phyloP scores from a whole-genome alignment of 495 filamentous ascomycete species.

The Usnea hakonensis region DNA sequence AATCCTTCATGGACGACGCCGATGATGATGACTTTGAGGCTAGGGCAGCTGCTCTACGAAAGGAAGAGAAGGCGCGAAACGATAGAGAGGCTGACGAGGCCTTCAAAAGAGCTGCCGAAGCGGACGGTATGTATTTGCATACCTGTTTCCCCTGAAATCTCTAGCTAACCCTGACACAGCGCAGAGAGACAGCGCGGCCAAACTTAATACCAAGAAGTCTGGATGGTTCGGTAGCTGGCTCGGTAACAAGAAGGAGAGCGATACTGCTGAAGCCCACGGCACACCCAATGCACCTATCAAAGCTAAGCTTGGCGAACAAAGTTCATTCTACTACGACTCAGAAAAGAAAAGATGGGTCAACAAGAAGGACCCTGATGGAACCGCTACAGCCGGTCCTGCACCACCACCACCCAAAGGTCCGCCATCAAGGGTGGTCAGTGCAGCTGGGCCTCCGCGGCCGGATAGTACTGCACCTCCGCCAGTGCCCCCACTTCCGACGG shows the following conservation, averaged over 20 bases:
- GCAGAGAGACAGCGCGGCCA: conserved; percentile 33
- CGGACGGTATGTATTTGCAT: conserved; percentile 54
- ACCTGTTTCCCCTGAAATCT: background rate
- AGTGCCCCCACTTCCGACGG: conserved; percentile 31
- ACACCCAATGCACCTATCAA: conserved; percentile 64
- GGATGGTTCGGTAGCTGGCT: conserved; percentile 89
- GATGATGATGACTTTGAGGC: conserved; percentile 49
- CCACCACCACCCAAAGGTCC: conserved; percentile 46
- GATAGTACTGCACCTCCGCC: conserved; percentile 26
- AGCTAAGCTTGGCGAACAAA: conserved; percentile 93
- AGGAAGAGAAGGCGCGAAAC: conserved; percentile 44
- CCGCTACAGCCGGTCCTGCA: conserved; percentile 40
- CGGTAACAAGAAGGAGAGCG: conserved; percentile 60
- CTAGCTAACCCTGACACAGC: conserved; percentile 27
- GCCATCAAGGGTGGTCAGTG: conserved; percentile 28
- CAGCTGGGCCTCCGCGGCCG: conserved; percentile 21
- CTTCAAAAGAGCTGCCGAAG: conserved; percentile 75
- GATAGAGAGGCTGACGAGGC: conserved; percentile 59
- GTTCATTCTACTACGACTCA: conserved; percentile 85
- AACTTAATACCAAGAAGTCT: conserved; percentile 49
- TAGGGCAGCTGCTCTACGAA: conserved; percentile 47
- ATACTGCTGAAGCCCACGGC: conserved; percentile 25
- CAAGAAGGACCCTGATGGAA: conserved; percentile 62
- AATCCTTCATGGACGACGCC: conserved; percentile 72
- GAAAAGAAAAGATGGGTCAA: conserved; percentile 97